These are phyloP conservation scores for Mycogone perniciosa DNA, from an alignment of 2,329 filamentous ascomycete genomes.

Conservation along the genomic window DNA sequence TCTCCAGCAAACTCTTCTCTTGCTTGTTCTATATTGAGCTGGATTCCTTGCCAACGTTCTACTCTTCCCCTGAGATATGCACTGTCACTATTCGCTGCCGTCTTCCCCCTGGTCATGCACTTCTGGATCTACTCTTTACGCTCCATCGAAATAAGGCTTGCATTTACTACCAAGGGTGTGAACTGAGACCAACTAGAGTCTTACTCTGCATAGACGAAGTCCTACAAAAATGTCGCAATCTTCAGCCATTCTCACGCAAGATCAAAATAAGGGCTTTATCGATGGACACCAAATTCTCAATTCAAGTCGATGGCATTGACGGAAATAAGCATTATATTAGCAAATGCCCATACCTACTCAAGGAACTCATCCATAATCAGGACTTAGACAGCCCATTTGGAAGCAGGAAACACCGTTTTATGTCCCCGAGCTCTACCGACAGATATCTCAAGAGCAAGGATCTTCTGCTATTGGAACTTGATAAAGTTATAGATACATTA, in stretches of 20 bases:
- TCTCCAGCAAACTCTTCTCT: background rate
- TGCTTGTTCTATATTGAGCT: slow-evolving; percentile 8
- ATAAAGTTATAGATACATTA: background rate
- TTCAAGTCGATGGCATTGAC: background rate
- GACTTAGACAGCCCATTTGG: background rate
- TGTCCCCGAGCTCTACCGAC: background rate
- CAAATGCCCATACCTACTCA: slow-evolving; percentile 7
- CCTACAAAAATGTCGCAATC: background rate
- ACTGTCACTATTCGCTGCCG: background rate
- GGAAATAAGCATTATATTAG: background rate
- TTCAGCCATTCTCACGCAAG: background rate
- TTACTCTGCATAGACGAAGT: background rate
- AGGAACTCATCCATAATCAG: background rate
- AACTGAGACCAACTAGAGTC: background rate
- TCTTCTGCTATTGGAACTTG: background rate
- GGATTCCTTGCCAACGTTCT: background rate
- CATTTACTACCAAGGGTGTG: background rate
- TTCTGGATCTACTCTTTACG: background rate
- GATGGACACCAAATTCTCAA: background rate
- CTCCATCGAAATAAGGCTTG: background rate
- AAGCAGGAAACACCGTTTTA: background rate
- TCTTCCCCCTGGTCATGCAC: background rate
- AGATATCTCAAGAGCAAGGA: background rate
- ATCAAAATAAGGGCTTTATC: background rate
- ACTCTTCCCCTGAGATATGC: background rate